Evolutionary conservation across 2,329 filamentous ascomycete genomes (phyloP).

Genomic region (Penicillium brasilianum): DNA sequence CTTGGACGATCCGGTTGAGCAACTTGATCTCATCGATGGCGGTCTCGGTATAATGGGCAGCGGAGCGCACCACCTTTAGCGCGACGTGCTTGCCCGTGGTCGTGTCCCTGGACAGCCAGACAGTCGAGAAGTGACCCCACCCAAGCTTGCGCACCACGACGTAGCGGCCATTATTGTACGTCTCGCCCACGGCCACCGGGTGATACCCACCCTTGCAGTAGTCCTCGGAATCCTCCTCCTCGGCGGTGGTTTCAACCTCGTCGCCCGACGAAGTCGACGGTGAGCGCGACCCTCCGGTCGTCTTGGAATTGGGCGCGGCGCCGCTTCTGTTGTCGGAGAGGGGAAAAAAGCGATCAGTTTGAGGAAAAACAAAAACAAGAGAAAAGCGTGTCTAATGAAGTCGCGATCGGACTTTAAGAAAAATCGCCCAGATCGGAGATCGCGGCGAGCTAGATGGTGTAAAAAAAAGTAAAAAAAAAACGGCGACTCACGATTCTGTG

Average conservation of each 20-base stretch:
- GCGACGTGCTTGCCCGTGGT: conserved; percentile 90
- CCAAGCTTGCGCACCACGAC: conserved; percentile 94
- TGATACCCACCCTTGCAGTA: conserved; percentile 99
- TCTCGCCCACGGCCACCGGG: conserved; percentile 90
- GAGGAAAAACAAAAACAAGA: not conserved
- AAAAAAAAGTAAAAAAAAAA: conserved; percentile 15
- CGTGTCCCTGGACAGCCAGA: conserved; percentile 85
- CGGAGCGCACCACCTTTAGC: conserved; percentile 95
- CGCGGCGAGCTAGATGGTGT: not conserved
- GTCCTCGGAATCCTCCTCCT: conserved; percentile 98
- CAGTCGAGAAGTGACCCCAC: conserved; percentile 99
- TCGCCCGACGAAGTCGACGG: conserved; percentile 78
- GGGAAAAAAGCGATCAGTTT: not conserved
- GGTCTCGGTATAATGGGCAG: conserved; percentile 98
- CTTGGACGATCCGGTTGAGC: conserved; percentile 93
- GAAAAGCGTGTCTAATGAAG: not conserved
- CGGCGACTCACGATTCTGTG: conserved; percentile 48
- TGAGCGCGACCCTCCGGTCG: conserved; percentile 67
- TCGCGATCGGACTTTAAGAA: not conserved
- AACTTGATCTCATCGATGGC: conserved; percentile 99
- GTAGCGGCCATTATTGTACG: conserved; percentile 97
- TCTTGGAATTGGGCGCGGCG: conserved; percentile 23
- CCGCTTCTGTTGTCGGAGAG: conserved; percentile 11
- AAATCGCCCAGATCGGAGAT: not conserved
- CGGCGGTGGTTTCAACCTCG: conserved; percentile 89